Conservation (phyloP, 495 filamentous ascomycete species). For the Penicillium bovifimosum region DNA sequence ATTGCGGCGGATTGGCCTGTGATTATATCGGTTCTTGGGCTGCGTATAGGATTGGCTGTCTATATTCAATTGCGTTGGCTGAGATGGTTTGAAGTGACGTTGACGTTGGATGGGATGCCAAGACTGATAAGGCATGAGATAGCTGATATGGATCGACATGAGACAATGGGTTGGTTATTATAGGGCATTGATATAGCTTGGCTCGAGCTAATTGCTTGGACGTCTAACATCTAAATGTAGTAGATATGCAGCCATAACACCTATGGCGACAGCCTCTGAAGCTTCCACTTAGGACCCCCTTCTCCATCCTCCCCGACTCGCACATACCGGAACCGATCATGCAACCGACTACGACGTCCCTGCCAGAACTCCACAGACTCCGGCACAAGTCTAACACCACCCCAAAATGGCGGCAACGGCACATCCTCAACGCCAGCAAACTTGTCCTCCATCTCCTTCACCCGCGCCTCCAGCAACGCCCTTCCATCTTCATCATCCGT, state of each 20-base stretch:
- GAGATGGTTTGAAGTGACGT: not conserved
- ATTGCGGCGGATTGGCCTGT: not conserved
- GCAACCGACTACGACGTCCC: conserved; percentile 77
- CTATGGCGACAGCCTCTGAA: conserved; percentile 40
- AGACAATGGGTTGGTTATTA: not conserved
- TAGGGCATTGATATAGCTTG: too few species aligned
- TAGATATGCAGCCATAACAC: not conserved
- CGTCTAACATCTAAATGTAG: too few species aligned
- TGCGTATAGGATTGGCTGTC: not conserved
- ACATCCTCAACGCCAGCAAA: conserved; percentile 74
- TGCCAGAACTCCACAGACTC: conserved; percentile 93
- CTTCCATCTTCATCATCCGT: conserved; percentile 58
- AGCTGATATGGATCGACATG: conserved; percentile 5
- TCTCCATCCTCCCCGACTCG: conserved; percentile 51
- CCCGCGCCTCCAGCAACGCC: conserved; percentile 58
- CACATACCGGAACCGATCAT: conserved; percentile 88
- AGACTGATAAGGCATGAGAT: conserved; percentile 8
- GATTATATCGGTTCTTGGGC: not conserved
- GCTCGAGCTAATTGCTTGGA: not conserved
- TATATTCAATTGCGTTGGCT: not conserved
- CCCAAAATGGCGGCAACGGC: conserved; percentile 91
- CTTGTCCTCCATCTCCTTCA: conserved; percentile 61
- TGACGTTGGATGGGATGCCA: not conserved
- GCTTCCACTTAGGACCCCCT: conserved; percentile 46
- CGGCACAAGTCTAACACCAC: conserved; percentile 79